phyloP scores from a whole-genome alignment of 2,329 filamentous ascomycete species.

The Eurotiales sp. region DNA sequence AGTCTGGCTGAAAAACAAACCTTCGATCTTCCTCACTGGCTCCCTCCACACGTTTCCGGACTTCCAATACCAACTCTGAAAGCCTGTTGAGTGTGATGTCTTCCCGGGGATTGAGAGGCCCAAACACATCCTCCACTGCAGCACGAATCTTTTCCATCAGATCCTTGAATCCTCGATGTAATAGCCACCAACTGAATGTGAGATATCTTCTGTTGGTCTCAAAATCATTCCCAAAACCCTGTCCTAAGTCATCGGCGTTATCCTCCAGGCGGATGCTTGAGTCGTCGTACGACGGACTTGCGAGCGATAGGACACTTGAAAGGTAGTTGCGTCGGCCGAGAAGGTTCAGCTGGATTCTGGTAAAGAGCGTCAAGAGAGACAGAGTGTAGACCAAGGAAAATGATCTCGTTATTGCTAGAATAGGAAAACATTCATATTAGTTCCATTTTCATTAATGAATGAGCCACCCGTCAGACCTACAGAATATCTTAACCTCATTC shows the following conservation, averaged over 20 bases:
- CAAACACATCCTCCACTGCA: slow-evolving; percentile 88
- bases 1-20: slow-evolving; percentile 26
- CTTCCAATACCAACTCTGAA: slow-evolving; percentile 74
- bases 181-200: slow-evolving; percentile 96
- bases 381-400: slow-evolving; percentile 92
- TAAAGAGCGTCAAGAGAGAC: slow-evolving; percentile 83
- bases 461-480: slow-evolving; percentile 51
- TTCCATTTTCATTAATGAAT: neutral
- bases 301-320: slow-evolving; percentile 88
- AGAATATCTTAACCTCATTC: slow-evolving; percentile 95
- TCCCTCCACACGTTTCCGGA: slow-evolving; percentile 82
- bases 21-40: slow-evolving; percentile 60
- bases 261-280: slow-evolving; percentile 86
- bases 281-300: slow-evolving; percentile 66
- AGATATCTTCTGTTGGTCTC: slow-evolving; percentile 93
- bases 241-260: slow-evolving; percentile 84
- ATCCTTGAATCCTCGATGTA: slow-evolving; percentile 84
- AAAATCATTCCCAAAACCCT: slow-evolving; percentile 86
- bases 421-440: slow-evolving; percentile 6
- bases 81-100: slow-evolving; percentile 78
- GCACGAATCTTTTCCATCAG: slow-evolving; percentile 75
- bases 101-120: slow-evolving; percentile 82
- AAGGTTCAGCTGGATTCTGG: slow-evolving; percentile 92
- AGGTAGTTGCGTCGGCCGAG: slow-evolving; percentile 93
- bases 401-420: slow-evolving; percentile 76